phyloP scores from a whole-genome alignment of 345 rosid species.

The Syzygium grande region DNA sequence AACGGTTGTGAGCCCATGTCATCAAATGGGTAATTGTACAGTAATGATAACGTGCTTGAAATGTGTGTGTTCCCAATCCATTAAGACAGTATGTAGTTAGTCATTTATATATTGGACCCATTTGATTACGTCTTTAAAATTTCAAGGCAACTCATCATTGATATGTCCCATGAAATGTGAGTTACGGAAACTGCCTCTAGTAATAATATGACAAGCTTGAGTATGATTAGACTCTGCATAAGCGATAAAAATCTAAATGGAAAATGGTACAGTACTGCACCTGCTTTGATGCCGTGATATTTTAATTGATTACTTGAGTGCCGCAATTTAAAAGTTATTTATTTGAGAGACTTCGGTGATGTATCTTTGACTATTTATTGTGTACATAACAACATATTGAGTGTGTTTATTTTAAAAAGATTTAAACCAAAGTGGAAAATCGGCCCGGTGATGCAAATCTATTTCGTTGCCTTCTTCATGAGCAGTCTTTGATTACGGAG shows the following conservation, averaged over 20 bases:
- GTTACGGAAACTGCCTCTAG: background rate
- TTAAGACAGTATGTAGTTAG: background rate
- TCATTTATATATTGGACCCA: background rate
- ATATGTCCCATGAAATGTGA: background rate
- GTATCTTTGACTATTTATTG: no score
- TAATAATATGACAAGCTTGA: background rate
- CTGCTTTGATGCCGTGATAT: background rate
- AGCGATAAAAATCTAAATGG: background rate
- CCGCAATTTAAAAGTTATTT: no score
- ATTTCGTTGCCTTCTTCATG: background rate
- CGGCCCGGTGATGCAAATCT: no score
- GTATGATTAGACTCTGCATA: fast-evolving
- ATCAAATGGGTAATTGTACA: no score
- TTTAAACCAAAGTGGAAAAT: background rate
- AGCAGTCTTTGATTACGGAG: background rate
- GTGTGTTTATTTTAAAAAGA: no score
- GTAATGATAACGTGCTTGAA: background rate
- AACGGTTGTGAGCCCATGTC: background rate
- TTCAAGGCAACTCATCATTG: background rate
- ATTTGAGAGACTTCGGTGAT: no score
- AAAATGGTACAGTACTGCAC: fast-evolving
- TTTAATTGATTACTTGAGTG: no score
- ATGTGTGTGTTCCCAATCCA: background rate
- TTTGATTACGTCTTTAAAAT: background rate
- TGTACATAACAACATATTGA: background rate